Evolutionary conservation across 1,284 basidiomycete genomes (phyloP).

Genomic region (Leccinum pachyderme): DNA sequence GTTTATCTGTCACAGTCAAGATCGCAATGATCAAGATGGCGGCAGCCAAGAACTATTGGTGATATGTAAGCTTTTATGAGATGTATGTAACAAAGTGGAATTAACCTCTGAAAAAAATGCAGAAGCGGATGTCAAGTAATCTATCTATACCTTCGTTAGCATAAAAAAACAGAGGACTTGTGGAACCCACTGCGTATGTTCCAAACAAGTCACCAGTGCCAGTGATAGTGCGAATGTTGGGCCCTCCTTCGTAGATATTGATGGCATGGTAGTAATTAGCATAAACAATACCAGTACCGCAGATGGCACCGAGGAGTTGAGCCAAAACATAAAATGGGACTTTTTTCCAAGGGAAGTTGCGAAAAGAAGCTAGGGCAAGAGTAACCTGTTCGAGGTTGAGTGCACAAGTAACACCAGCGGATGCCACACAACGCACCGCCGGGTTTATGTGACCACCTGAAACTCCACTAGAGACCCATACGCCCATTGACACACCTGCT

Average conservation of each 20-base stretch:
- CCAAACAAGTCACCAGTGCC: slow-evolving; percentile 70
- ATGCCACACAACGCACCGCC: slow-evolving; percentile 43
- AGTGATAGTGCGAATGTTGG: slow-evolving; percentile 55
- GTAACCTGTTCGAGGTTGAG: slow-evolving; percentile 48
- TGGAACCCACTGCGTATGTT: slow-evolving; percentile 60
- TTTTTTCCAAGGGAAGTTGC: slow-evolving; percentile 78
- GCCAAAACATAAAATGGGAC: slow-evolving; percentile 70
- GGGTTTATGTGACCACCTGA: slow-evolving; percentile 81
- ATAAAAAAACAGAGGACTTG: not conserved
- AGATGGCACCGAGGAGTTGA: slow-evolving; percentile 69
- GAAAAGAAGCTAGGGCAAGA: slow-evolving; percentile 62
- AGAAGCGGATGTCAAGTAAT: slow-evolving; percentile 57
- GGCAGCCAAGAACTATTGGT: slow-evolving; percentile 51
- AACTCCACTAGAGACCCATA: slow-evolving; percentile 63
- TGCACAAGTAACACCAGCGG: slow-evolving; percentile 8
- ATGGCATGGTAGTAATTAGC: slow-evolving; percentile 78
- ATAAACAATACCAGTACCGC: slow-evolving; percentile 71
- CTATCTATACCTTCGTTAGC: slow-evolving; percentile 39
- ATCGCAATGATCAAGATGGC: slow-evolving; percentile 53
- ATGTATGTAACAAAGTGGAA: slow-evolving; percentile 8
- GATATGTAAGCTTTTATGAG: slow-evolving; percentile 2
- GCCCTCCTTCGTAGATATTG: slow-evolving; percentile 64
- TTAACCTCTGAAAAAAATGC: slow-evolving; percentile 60
- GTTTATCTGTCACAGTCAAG: slow-evolving; percentile 43
- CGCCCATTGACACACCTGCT: slow-evolving; percentile 55